These are phyloP conservation scores for Fragilaria crotonensis DNA, from an alignment of 108 stramenopile genomes.

Conservation along the genomic window DNA sequence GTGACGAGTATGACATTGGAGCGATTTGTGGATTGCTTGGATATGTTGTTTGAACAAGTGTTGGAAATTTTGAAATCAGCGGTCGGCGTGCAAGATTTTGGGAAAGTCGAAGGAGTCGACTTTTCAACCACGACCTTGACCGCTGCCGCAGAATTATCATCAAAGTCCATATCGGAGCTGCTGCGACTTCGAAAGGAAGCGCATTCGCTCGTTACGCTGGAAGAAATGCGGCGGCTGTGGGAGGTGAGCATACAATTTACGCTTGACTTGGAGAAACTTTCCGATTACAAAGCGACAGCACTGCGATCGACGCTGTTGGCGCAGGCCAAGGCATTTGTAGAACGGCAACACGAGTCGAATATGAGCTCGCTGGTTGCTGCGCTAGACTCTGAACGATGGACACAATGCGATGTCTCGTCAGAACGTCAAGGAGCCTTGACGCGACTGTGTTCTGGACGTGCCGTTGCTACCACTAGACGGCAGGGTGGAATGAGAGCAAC, in stretches of 20 bases:
- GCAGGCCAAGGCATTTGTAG: conserved; percentile 91
- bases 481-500: conserved; percentile 4
- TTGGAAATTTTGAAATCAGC: conserved; percentile 55
- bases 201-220: conserved; percentile 65
- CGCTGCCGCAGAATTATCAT: conserved; percentile 62
- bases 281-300: conserved; percentile 69
- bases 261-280: conserved; percentile 57
- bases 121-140: conserved; percentile 23
- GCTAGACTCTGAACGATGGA: conserved; percentile 92
- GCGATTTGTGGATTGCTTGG: conserved; percentile 76
- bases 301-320: conserved; percentile 82
- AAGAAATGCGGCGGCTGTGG: conserved; percentile 85
- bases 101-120: conserved; percentile 32
- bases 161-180: conserved; percentile 77
- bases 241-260: conserved; percentile 71
- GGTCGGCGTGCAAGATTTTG: conserved; percentile 49
- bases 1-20: conserved; percentile 72
- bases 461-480: conserved; percentile 32
- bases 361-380: conserved; percentile 81
- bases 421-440: conserved; percentile 72
- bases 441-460: conserved; percentile 72
- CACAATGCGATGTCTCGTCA: conserved; percentile 78
- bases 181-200: conserved; percentile 79
- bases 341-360: conserved; percentile 83
- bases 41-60: conserved; percentile 82